These are phyloP conservation scores for Jaapia argillacea DNA, from an alignment of 768 basidiomycete species.

Conservation along the genomic window DNA sequence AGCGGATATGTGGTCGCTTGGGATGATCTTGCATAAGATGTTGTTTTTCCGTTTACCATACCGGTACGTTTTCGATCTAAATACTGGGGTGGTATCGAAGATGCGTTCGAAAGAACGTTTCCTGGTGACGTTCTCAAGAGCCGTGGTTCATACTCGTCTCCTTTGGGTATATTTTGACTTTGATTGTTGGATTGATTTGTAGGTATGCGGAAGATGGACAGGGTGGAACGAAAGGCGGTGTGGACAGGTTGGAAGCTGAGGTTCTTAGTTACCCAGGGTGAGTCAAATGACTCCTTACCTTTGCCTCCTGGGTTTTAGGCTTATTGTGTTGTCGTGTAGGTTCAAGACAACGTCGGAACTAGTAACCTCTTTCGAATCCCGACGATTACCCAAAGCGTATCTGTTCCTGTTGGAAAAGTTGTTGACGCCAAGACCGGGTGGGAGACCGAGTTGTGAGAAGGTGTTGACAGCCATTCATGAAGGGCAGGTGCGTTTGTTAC, in stretches of 20 bases:
- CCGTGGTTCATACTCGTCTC: no score
- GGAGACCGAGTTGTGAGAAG: slow-evolving; percentile 65
- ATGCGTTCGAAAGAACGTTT: slow-evolving; percentile 26
- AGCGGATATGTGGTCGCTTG: slow-evolving; percentile 94
- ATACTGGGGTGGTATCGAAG: slow-evolving; percentile 29
- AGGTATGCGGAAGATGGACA: no score
- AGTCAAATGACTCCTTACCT: slow-evolving; percentile 9
- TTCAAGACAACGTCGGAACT: slow-evolving; percentile 44
- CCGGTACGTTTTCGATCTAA: slow-evolving; percentile 55
- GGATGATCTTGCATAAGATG: slow-evolving; percentile 92
- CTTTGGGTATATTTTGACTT: no score
- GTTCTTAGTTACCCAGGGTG: slow-evolving; percentile 71
- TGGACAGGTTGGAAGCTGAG: slow-evolving; percentile 57
- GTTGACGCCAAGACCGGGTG: slow-evolving; percentile 45
- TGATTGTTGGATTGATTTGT: no score
- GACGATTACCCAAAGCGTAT: slow-evolving; percentile 64
- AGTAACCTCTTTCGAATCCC: slow-evolving; percentile 48
- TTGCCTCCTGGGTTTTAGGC: background rate
- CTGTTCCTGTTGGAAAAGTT: slow-evolving; percentile 67
- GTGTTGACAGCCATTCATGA: slow-evolving; percentile 60
- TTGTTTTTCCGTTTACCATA: slow-evolving; percentile 89
- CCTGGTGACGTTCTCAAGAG: no score
- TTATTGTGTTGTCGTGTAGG: slow-evolving; percentile 18
- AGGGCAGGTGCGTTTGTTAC: slow-evolving; percentile 47
- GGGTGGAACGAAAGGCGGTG: slow-evolving; percentile 45